These are phyloP conservation scores for Cyberlindnera subsufficiens DNA, from an alignment of 805 yeast species.

Conservation along the genomic window DNA sequence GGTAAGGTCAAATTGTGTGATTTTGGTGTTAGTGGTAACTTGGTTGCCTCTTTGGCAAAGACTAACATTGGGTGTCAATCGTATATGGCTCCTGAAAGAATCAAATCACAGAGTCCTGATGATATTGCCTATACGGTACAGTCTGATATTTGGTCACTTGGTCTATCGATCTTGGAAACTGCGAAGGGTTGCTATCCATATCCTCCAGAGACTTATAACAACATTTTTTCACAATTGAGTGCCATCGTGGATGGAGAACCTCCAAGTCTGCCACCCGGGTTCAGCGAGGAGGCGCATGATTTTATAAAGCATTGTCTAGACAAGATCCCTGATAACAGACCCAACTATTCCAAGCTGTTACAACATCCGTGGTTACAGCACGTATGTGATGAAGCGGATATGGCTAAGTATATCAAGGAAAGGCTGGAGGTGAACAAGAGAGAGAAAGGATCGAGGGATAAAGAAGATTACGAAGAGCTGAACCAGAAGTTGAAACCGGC, in stretches of 20 bases:
- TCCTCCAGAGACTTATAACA: constrained; percentile 87
- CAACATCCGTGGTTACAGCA: constrained; percentile 80
- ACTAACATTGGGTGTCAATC: constrained; percentile 98
- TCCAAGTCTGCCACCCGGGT: constrained; percentile 66
- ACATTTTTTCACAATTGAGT: constrained; percentile 85
- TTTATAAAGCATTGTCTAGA: constrained; percentile 75
- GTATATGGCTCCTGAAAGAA: constrained; percentile 98
- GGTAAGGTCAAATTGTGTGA: constrained; percentile 94
- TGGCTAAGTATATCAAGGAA: constrained; percentile 32
- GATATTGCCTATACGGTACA: constrained; percentile 85
- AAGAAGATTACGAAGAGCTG: constrained; percentile 19
- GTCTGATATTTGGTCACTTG: constrained; percentile 94
- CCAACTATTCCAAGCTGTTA: constrained; percentile 69
- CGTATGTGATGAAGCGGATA: constrained; percentile 32
- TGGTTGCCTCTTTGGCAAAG: constrained; percentile 90
- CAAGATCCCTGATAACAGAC: constrained; percentile 77
- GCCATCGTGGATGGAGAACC: constrained; percentile 97
- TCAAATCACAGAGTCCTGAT: constrained; percentile 66
- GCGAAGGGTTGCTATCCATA: constrained; percentile 94
- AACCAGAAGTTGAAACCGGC: constrained; percentile 25
- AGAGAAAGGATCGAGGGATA: constrained; percentile 12
- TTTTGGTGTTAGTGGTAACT: constrained; percentile 92
- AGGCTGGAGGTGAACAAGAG: constrained; percentile 27
- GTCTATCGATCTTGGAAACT: constrained; percentile 78
- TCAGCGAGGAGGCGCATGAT: constrained; percentile 69